These are phyloP conservation scores for Byssoonygena ceratinophila DNA, from an alignment of 2,329 filamentous ascomycete species.

Conservation along the genomic window DNA sequence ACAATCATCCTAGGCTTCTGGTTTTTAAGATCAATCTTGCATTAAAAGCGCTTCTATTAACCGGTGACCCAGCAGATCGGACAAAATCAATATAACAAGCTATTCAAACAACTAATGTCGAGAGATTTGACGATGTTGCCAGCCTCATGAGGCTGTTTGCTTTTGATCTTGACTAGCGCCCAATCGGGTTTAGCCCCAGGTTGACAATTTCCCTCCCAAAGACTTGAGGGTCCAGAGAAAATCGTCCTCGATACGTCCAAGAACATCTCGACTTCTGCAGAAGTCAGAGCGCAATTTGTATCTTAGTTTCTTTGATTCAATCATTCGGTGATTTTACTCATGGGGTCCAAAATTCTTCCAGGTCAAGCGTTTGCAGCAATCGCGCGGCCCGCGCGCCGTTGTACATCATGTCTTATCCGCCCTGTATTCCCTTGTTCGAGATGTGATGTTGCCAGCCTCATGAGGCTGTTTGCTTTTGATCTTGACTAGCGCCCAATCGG, in stretches of 20 bases:
- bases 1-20: neutral
- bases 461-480: neutral
- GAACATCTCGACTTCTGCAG: neutral
- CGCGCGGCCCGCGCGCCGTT: constrained; percentile 18
- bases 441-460: neutral
- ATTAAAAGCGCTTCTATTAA: neutral
- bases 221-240: neutral
- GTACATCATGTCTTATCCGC: constrained; percentile 20
- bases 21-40: neutral
- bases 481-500: neutral
- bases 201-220: neutral
- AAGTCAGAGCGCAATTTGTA: neutral
- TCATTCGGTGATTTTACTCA: neutral
- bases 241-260: neutral
- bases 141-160: neutral
- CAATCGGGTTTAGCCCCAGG: neutral
- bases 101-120: too few species aligned
- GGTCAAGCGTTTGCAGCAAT: constrained; percentile 16
- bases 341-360: constrained; percentile 16
- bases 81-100: too few species aligned
- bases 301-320: neutral
- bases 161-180: neutral
- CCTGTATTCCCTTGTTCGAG: constrained; percentile 21
- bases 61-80: neutral
- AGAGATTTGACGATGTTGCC: too few species aligned